Evolutionary conservation across 2,329 filamentous ascomycete species (phyloP).

Genomic region (Scolecobasidium constrictum): DNA sequence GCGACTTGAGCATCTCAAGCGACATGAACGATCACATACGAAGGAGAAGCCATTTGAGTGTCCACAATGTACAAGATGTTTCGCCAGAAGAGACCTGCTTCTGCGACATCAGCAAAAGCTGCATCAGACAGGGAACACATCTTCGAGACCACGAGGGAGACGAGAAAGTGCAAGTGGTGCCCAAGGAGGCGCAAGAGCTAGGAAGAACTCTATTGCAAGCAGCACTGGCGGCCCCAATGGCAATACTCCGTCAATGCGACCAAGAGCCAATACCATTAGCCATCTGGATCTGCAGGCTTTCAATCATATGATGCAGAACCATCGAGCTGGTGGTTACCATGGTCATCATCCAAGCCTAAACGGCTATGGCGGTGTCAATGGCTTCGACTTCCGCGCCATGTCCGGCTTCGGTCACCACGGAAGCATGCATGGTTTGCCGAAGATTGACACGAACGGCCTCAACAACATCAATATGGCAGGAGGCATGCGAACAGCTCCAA

Average conservation of each 20-base stretch:
- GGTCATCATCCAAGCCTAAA: slow-evolving; percentile 62
- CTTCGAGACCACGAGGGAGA: slow-evolving; percentile 68
- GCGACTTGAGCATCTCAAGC: slow-evolving; percentile 88
- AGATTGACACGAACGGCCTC: slow-evolving; percentile 69
- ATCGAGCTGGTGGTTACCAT: slow-evolving; percentile 38
- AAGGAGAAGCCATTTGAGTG: slow-evolving; percentile 99
- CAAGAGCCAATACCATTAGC: slow-evolving; percentile 90
- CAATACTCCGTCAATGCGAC: slow-evolving; percentile 53
- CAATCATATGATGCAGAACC: slow-evolving; percentile 49
- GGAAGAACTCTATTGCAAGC: slow-evolving; percentile 82
- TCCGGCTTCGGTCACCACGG: slow-evolving; percentile 56
- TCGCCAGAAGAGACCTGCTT: slow-evolving; percentile 83
- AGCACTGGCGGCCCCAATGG: slow-evolving; percentile 36
- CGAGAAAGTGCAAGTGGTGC: slow-evolving; percentile 77
- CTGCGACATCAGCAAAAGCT: slow-evolving; percentile 97
- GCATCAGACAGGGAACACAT: slow-evolving; percentile 83
- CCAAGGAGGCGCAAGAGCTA: slow-evolving; percentile 60
- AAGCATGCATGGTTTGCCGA: slow-evolving; percentile 58
- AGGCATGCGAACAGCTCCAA: slow-evolving; percentile 65
- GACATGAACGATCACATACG: slow-evolving; percentile 94
- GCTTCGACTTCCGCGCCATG: slow-evolving; percentile 62
- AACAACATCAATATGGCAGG: slow-evolving; percentile 50
- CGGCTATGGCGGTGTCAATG: slow-evolving; percentile 46
- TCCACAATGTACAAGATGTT: slow-evolving; percentile 86
- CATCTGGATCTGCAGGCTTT: slow-evolving; percentile 73